Evolutionary conservation across 345 rosid genomes (phyloP), one percentile per base, ranked within the genome.

Genomic region (Anastatica hierochuntica): DNA sequence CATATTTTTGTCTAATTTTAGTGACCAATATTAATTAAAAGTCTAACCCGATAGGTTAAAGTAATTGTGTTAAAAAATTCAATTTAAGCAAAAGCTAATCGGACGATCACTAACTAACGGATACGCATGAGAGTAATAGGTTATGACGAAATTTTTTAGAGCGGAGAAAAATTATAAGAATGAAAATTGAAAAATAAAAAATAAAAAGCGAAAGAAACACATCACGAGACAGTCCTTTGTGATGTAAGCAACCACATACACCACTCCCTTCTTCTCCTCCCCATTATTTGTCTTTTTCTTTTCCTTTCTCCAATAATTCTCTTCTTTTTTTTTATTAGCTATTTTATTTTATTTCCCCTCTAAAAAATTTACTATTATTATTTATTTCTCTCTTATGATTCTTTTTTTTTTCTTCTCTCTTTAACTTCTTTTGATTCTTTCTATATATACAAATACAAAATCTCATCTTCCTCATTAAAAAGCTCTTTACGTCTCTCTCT

Each of bases 171-270:
- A n/a, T n/a, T n/a, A n/a, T n/a, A n/a, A n/a, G n/a, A 21, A 21
- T 21, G 5, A 21, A 21, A 21, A 21, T 21, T n/a, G n/a, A 21
- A 21, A 21, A 21, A 21, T 21, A 21, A 21, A 11, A 31, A 16
- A 39, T 10, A 19, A 44, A 68, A 51, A 50, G 30, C 14, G 43
- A 52, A 66, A 58, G 48, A 51, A 52, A 58, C 65, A 58, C 64
- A 66, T 58, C 65, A 66, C 60, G 65, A 52, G 44, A 75, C 56
- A 51, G 69, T 73, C 59, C 57, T 67, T 51, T 75, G 60, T 82
- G 89, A 85, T 68, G 87, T 76, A 78, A 79, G 87, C 84, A 77
- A 64, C 56, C 76, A 51, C 74, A 53, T 64, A 49, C 34, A 45
- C 70, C 41, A 53, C 64, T n/a, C 53, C 14, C 17, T 51, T 17